These are phyloP conservation scores for Oryza rufipogon DNA, from an alignment of 176 grass and related monocot genomes.

Conservation along the genomic window DNA sequence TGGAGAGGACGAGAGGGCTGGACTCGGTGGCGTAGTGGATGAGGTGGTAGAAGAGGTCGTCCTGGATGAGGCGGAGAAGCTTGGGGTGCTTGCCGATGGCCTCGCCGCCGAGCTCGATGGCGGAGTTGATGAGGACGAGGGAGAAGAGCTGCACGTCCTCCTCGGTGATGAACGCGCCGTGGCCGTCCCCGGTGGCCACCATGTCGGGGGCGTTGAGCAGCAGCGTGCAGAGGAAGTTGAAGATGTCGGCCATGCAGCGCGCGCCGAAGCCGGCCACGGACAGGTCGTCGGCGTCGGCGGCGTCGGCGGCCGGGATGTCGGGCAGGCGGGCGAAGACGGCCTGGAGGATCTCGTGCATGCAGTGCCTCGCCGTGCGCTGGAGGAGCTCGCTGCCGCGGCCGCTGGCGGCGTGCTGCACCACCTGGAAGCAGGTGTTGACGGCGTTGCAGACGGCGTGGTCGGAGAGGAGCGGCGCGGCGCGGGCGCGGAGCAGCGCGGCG, in stretches of 20 bases:
- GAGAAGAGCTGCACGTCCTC: conserved; percentile 90
- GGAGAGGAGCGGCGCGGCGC: conserved; percentile 64
- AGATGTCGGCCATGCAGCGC: conserved; percentile 85
- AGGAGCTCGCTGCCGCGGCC: conserved; percentile 71
- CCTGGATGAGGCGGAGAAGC: conserved; percentile 78
- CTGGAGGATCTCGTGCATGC: conserved; percentile 90
- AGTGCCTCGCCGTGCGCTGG: conserved; percentile 70
- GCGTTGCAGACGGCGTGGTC: conserved; percentile 76
- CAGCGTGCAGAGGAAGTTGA: conserved; percentile 84
- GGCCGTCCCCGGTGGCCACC: conserved; percentile 49
- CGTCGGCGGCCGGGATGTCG: conserved; percentile 44
- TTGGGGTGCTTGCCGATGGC: conserved; percentile 73
- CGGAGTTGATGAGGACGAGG: conserved; percentile 86
- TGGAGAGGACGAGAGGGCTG: conserved; percentile 85
- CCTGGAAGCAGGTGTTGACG: conserved; percentile 92
- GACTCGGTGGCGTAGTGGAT: conserved; percentile 61
- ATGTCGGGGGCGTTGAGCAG: conserved; percentile 69
- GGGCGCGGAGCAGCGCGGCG: conserved; percentile 53
- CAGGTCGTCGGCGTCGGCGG: conserved; percentile 21
- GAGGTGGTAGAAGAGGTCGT: conserved; percentile 85
- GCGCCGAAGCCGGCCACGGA: conserved; percentile 62
- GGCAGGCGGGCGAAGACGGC: conserved; percentile 68
- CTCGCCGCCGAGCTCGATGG: conserved; percentile 81
- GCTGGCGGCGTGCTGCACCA: conserved; percentile 75
- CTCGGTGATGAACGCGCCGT: conserved; percentile 66